phyloP scores from a whole-genome alignment of 768 basidiomycete species.

The Rhodotorula toruloides region DNA sequence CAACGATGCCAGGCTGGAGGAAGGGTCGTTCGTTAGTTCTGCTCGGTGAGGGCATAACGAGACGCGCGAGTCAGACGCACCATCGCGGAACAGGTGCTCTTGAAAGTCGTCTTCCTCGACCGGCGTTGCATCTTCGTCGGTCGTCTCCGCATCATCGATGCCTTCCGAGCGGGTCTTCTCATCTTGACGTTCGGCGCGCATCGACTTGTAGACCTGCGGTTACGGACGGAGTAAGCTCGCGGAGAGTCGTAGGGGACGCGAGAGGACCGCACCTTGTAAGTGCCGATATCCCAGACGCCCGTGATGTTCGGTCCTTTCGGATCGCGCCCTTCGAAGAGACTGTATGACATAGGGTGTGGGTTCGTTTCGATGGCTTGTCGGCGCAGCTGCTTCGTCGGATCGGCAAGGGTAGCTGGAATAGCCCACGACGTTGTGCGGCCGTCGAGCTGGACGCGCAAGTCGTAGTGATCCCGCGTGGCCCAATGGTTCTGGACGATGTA shows the following conservation, averaged over 20 bases:
- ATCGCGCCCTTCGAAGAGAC: constrained; percentile 14
- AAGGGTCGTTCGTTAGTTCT: background rate
- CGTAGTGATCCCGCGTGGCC: constrained; percentile 23
- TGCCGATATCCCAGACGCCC: constrained; percentile 18
- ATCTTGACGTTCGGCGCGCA: no score
- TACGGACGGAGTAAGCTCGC: no score
- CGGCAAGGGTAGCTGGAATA: constrained; percentile 8
- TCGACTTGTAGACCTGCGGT: background rate
- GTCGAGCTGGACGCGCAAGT: constrained; percentile 32
- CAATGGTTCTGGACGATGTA: constrained; percentile 29
- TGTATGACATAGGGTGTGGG: constrained; percentile 15
- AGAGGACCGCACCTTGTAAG: constrained; percentile 7
- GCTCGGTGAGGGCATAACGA: background rate
- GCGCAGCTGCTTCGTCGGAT: background rate
- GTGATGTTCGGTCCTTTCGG: background rate
- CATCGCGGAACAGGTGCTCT: constrained; percentile 11
- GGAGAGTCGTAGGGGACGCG: background rate
- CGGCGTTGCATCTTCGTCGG: background rate
- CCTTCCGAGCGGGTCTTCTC: background rate
- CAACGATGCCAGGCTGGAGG: no score
- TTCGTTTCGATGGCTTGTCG: constrained; percentile 19
- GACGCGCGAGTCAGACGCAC: background rate
- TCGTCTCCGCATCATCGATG: background rate
- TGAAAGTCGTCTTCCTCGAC: background rate
- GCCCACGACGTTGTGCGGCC: constrained; percentile 14